Evolutionary conservation across 805 yeast genomes (phyloP).

Genomic region (Saccharomycopsis microspora): DNA sequence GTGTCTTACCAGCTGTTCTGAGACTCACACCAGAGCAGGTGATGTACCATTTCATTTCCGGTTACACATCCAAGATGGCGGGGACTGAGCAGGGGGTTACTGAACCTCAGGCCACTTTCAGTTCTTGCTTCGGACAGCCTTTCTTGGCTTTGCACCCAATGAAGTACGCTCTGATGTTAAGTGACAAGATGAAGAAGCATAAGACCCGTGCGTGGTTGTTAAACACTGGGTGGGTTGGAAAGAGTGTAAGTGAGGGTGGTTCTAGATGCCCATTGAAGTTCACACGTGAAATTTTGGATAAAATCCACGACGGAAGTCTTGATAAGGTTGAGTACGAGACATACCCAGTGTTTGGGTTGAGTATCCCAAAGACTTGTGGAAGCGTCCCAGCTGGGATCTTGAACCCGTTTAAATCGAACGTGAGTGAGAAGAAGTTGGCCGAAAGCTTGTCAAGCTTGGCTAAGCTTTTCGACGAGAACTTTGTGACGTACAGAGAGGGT

Average conservation of each 20-base stretch:
- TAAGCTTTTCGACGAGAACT: constrained; percentile 71
- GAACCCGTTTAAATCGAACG: constrained; percentile 83
- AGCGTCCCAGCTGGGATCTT: constrained; percentile 71
- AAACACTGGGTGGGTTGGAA: constrained; percentile 98
- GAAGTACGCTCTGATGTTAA: constrained; percentile 92
- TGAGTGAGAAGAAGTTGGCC: constrained; percentile 4
- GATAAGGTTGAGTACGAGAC: constrained; percentile 70
- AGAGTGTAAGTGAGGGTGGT: constrained; percentile 87
- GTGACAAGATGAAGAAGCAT: constrained; percentile 83
- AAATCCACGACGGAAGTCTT: constrained; percentile 87
- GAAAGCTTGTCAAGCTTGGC: constrained; percentile 36
- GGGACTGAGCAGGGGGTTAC: constrained; percentile 99
- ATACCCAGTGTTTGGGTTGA: constrained; percentile 78
- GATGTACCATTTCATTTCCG: constrained; percentile 97
- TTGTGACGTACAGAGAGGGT: constrained; percentile 69
- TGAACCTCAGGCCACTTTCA: constrained; percentile 95
- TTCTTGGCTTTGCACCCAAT: constrained; percentile 97
- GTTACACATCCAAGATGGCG: constrained; percentile 98
- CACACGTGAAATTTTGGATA: constrained; percentile 92
- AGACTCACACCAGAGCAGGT: constrained; percentile 90
- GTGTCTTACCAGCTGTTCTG: constrained; percentile 96
- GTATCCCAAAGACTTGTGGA: constrained; percentile 71
- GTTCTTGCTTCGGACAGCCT: constrained; percentile 99
- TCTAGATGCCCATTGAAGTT: constrained; percentile 95
- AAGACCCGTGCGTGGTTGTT: constrained; percentile 91